Conservation (phyloP, 352 stramenopile species). For the Phytophthora litchii region DNA sequence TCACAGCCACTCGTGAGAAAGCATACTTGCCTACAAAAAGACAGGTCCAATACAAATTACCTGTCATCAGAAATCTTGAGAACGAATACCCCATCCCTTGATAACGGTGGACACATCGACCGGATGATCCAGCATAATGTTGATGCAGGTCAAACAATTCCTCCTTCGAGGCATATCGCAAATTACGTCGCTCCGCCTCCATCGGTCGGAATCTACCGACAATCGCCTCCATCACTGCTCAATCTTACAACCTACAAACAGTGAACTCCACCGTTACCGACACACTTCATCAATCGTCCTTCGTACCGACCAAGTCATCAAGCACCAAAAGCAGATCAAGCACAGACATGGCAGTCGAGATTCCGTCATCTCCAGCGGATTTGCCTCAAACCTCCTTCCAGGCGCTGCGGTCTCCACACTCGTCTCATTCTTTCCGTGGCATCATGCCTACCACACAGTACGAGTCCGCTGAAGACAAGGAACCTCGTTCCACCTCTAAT, state of each 20-base stretch:
- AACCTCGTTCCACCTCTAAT: slow-evolving; percentile 14
- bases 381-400: slow-evolving; percentile 21
- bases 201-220: neutral
- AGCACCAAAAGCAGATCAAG: slow-evolving; percentile 11
- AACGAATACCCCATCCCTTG: slow-evolving; percentile 6
- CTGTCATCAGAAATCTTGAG: neutral
- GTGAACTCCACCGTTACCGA: neutral
- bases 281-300: slow-evolving; percentile 1
- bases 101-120: slow-evolving; percentile 4
- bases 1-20: neutral
- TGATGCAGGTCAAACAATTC: slow-evolving; percentile 14
- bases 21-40: slow-evolving; percentile 1
- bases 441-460: slow-evolving; percentile 11
- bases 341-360: slow-evolving; percentile 7
- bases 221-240: slow-evolving; percentile 10
- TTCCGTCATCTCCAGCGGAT: slow-evolving; percentile 11
- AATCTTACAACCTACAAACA: neutral
- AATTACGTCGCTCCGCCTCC: slow-evolving; percentile 1
- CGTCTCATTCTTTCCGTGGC: slow-evolving; percentile 9
- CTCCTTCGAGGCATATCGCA: slow-evolving; percentile 16
- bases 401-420: slow-evolving; percentile 5
- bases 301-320: slow-evolving; percentile 5
- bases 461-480: slow-evolving; percentile 17
- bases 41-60: slow-evolving; percentile 4
- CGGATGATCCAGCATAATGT: neutral